Evolutionary conservation across 2,329 filamentous ascomycete genomes (phyloP).

Genomic region (Remersonia thermophila): DNA sequence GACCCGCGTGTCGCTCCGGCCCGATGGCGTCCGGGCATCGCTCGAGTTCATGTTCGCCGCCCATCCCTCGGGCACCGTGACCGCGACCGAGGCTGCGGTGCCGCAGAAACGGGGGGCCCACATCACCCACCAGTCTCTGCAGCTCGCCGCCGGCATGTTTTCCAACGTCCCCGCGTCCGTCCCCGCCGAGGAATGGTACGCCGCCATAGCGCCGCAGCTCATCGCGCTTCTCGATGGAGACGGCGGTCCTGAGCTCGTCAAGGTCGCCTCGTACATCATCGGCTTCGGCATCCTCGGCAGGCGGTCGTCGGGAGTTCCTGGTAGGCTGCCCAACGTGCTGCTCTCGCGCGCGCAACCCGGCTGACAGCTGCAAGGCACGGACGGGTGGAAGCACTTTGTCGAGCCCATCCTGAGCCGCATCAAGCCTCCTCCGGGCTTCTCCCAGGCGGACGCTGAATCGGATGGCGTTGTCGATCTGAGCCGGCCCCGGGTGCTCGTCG

Average conservation of each 20-base stretch:
- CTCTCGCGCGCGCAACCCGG: neutral
- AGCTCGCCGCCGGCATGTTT: constrained; percentile 49
- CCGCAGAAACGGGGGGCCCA: constrained; percentile 46
- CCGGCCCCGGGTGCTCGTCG: constrained; percentile 32
- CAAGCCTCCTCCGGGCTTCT: constrained; percentile 10
- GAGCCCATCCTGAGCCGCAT: constrained; percentile 15
- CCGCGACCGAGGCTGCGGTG: constrained; percentile 26
- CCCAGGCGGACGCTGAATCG: constrained; percentile 13
- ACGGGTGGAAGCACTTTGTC: constrained; percentile 17
- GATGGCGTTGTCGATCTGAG: constrained; percentile 35
- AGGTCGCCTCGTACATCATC: constrained; percentile 49
- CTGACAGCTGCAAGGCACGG: constrained; percentile 14
- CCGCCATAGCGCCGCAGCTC: constrained; percentile 48
- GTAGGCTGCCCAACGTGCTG: constrained; percentile 21
- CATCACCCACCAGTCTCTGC: constrained; percentile 57
- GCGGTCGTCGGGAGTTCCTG: constrained; percentile 51
- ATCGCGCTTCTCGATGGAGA: constrained; percentile 48
- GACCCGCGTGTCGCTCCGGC: constrained; percentile 47
- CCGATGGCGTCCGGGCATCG: constrained; percentile 52
- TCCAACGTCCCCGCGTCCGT: constrained; percentile 46
- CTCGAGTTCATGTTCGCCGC: constrained; percentile 61
- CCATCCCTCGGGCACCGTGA: constrained; percentile 41
- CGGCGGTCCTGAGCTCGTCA: constrained; percentile 44
- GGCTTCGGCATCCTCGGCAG: constrained; percentile 55
- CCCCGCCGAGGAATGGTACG: constrained; percentile 46